Base-by-base conservation (phyloP, 768 basidiomycete genomes). In the Boletus reticuloceps region DNA sequence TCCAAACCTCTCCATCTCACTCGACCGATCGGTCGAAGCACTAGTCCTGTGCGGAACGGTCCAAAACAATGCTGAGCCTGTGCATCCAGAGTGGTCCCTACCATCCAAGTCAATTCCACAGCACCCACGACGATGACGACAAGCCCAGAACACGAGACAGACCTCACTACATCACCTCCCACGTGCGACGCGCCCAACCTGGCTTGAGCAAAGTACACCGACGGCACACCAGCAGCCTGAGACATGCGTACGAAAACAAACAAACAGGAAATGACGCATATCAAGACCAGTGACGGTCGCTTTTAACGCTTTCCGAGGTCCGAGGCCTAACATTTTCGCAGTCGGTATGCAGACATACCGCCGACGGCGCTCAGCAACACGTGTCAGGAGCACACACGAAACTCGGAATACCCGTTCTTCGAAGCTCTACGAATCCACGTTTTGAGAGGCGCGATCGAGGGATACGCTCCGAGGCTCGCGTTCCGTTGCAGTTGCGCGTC, bases 361-460 rank as follows among this genome's bases (percentile, higher is more conserved):
- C 60, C 58, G 58, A 49, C 20, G 47, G 19, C 42, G 39, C 31
- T 9, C 50, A 6, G 13, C n/a, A 12, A 14, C 36, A 49, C 48
- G 61, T 59, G 55, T 44, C n/a, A 34, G 40, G 49, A 37, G 34
- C 9, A 29, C 27, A 29, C 39, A 40, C 46, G 60, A 45, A 40
- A 49, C 60, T 62, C 50, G 60, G 50, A 31, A 62, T 13, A 14
- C 55, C 42, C 29, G 27, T 4, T 27, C 41, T 51, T 51, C 27
- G 27, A 29, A 29, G 27, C 27, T 1, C 27, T 29, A 38, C 17
- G 41, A 6, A 19, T 22, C 46, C n/a, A 32, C 20, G 17, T 14
- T 39, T 9, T 29, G 27, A 29, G 46, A 53, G 50, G 50, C 11
- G 47, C 51, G 22, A 41, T 57, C 41, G n/a, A 42, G 54, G 27